These are phyloP conservation scores for Monosporascus ibericus DNA, from an alignment of 2,329 filamentous ascomycete genomes.

Conservation along the genomic window DNA sequence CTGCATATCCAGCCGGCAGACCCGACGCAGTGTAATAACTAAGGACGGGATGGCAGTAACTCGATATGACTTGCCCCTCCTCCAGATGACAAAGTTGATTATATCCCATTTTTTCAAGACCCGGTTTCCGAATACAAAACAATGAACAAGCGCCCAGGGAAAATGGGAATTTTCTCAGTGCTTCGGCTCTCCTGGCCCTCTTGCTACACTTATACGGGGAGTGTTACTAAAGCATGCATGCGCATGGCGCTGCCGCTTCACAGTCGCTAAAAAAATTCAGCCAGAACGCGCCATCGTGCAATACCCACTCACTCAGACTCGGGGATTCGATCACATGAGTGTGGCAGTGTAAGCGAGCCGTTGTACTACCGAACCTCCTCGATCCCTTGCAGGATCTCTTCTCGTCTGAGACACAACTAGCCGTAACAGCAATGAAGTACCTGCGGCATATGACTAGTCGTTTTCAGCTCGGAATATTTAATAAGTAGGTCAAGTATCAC, in stretches of 20 bases:
- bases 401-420: no score
- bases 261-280: background rate
- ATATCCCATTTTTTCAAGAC: background rate
- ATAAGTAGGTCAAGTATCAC: no score
- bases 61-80: background rate
- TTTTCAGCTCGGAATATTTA: no score
- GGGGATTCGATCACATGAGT: no score
- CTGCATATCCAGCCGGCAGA: background rate
- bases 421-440: no score
- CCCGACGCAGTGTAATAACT: no score
- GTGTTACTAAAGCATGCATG: background rate
- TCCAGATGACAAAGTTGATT: background rate
- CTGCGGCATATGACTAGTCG: no score
- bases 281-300: background rate
- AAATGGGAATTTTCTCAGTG: background rate
- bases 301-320: background rate
- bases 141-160: background rate
- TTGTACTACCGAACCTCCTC: no score
- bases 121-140: background rate
- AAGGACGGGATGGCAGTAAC: background rate
- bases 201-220: no score
- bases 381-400: no score
- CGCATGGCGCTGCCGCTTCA: background rate
- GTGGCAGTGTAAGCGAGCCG: no score
- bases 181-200: background rate